Evolutionary conservation across 176 grass and related monocot species (phyloP), one percentile per base, ranked within the genome.

Genomic region (Carex littledalei): DNA sequence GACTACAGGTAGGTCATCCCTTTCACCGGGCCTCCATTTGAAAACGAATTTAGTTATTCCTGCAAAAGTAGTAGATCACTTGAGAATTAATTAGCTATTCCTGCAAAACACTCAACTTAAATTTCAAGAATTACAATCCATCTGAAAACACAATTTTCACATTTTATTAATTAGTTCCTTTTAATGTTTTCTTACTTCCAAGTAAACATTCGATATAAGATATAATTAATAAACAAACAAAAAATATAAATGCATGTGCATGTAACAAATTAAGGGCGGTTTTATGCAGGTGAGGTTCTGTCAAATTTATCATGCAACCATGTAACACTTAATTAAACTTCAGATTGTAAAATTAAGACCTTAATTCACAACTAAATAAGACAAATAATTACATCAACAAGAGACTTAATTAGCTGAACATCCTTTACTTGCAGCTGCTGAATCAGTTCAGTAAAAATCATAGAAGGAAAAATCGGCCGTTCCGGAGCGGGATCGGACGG

Each of bases 351-450:
- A 74, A 52, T 20, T 49, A 71, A n/a, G 17, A 10, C 2, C 3
- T 39, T n/a, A 4, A 39, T 39, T 39, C 37, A 13, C n/a, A 74
- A 49, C 39, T 22, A 50, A 52, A 74, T 74, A 49, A 47, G 70
- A 14, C 0, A 50, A 11, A 50, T 5, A 39, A 39, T 50, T 50
- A 15, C 22, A 56, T 57, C 7, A 54, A 14, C 18, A 31, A 67
- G 47, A 86, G 86, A 45, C 88, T 92, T 90, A 39, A 39, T 39
- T 39, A 92, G 91, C 86, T 99, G 93, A 81, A 95, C 93, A 10
- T 91, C 93, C 86, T 95, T 99, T 70, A 95, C 96, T 90, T 95
- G 93, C 93, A 99, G 95, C 79, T 95, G 91, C 83, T 99, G 93
- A 81, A 99, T 99, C 81, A 99, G 80, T 85, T 99, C 96, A 16